A percentile compares a stretch with the other conserved stretches of the same genome.
Conservation (phyloP, 129 eudicot genomes). For the Saposhnikovia divaricata region DNA sequence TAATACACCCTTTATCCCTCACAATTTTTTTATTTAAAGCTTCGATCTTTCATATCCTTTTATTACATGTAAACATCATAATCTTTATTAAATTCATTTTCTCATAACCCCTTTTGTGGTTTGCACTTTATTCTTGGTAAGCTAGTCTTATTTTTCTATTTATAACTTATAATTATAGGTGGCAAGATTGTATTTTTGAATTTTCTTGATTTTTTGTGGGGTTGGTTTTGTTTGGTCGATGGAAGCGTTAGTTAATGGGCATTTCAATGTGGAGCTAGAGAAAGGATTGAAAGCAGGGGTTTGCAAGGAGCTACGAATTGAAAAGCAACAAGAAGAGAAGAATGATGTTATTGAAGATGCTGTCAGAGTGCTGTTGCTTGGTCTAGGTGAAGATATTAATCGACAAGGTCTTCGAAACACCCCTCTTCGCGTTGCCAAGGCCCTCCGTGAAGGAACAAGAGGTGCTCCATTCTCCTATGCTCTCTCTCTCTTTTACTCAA, state of each 20-base stretch:
- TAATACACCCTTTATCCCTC: no score
- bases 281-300: conserved; percentile 49
- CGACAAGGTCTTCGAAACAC: conserved; percentile 83
- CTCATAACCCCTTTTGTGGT: not conserved
- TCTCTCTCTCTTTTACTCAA: no score
- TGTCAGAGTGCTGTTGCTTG: conserved; percentile 72
- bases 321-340: conserved; percentile 18
- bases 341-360: conserved; percentile 49
- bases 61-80: not conserved
- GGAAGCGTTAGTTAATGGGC: conserved; percentile 87
- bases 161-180: no score
- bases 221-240: conserved; percentile 18
- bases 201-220: no score
- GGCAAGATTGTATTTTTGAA: not conserved
- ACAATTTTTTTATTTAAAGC: no score
- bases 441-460: conserved; percentile 78
- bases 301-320: conserved; percentile 20
- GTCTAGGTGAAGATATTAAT: conserved; percentile 81
- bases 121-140: not conserved
- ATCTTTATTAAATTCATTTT: no score
- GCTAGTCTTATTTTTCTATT: no score
- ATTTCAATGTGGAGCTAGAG: conserved; percentile 41
- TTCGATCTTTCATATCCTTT: no score
- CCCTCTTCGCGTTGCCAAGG: conserved; percentile 95
- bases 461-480: conserved; percentile 21